Conservation (phyloP, 805 yeast genomes). For the Yamadazyma akitaensis region DNA sequence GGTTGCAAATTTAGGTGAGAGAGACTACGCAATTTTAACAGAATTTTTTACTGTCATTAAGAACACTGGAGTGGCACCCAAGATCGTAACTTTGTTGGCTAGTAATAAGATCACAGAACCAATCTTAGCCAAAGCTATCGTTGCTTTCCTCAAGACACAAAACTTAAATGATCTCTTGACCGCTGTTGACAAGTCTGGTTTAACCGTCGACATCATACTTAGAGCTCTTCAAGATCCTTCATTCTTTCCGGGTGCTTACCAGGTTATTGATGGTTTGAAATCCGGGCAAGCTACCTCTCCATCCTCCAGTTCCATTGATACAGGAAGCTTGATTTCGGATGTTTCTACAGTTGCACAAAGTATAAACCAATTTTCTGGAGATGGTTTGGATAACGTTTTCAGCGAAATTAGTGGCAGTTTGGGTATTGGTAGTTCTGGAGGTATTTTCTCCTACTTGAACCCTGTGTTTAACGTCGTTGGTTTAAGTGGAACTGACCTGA, state of each 20-base stretch:
- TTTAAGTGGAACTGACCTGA: slow-evolving; percentile 6
- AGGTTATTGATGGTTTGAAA: slow-evolving; percentile 17
- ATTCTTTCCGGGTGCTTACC: slow-evolving; percentile 18
- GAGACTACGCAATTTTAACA: slow-evolving; percentile 21
- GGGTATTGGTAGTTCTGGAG: slow-evolving; percentile 11
- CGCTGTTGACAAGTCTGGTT: slow-evolving; percentile 24
- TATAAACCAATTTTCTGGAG: slow-evolving; percentile 8
- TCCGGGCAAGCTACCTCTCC: slow-evolving; percentile 14
- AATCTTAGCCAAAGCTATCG: slow-evolving; percentile 22
- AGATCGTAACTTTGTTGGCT: slow-evolving; percentile 19
- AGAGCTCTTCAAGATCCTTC: slow-evolving; percentile 14
- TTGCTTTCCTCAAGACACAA: slow-evolving; percentile 19
- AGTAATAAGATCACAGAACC: slow-evolving; percentile 24
- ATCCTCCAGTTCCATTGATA: slow-evolving; percentile 8
- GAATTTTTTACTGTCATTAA: slow-evolving; percentile 19
- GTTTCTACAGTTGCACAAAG: slow-evolving; percentile 9
- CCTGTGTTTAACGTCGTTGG: slow-evolving; percentile 16
- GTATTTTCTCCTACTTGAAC: slow-evolving; percentile 15
- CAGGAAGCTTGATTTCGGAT: slow-evolving; percentile 11
- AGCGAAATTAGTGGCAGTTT: slow-evolving; percentile 5
- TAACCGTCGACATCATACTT: slow-evolving; percentile 24
- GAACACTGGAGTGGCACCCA: slow-evolving; percentile 21
- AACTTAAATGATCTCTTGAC: slow-evolving; percentile 20
- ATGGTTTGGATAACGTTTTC: slow-evolving; percentile 9
- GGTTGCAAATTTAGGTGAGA: neutral